Conservation (phyloP, 768 basidiomycete genomes). For the Omphalotus guepiniiformis region DNA sequence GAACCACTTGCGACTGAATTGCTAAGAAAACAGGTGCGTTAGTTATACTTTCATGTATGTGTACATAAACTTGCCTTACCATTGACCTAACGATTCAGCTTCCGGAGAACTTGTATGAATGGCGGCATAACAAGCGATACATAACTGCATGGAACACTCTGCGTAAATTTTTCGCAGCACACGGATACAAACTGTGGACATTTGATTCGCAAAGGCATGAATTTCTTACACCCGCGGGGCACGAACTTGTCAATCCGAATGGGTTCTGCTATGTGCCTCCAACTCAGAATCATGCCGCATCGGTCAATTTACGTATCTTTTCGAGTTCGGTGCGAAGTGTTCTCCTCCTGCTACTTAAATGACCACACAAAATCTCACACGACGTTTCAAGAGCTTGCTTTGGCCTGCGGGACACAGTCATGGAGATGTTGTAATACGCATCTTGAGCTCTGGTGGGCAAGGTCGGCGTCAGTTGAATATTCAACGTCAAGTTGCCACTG, state of each 20-base stretch:
- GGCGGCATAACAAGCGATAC: neutral
- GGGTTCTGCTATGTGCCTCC: neutral
- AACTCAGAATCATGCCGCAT: neutral
- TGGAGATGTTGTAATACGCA: slow-evolving; percentile 2
- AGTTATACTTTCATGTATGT: neutral
- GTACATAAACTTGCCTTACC: neutral
- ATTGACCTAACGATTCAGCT: neutral
- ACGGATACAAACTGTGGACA: neutral
- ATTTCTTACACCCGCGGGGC: neutral
- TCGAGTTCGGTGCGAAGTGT: neutral
- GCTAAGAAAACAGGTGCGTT: slow-evolving; percentile 2
- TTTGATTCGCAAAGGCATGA: neutral
- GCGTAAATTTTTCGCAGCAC: neutral
- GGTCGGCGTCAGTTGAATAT: neutral
- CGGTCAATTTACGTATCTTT: neutral
- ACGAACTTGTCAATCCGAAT: neutral
- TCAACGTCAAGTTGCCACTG: neutral
- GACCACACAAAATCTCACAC: neutral
- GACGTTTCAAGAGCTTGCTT: neutral
- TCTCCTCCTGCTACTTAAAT: neutral
- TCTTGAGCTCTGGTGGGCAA: neutral
- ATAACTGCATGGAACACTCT: slow-evolving; percentile 1
- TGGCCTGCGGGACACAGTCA: slow-evolving; percentile 4
- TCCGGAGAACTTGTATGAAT: neutral
- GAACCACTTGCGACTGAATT: neutral